phyloP scores from a whole-genome alignment of 768 basidiomycete species.

The Tubosaeta brunneosetosa region DNA sequence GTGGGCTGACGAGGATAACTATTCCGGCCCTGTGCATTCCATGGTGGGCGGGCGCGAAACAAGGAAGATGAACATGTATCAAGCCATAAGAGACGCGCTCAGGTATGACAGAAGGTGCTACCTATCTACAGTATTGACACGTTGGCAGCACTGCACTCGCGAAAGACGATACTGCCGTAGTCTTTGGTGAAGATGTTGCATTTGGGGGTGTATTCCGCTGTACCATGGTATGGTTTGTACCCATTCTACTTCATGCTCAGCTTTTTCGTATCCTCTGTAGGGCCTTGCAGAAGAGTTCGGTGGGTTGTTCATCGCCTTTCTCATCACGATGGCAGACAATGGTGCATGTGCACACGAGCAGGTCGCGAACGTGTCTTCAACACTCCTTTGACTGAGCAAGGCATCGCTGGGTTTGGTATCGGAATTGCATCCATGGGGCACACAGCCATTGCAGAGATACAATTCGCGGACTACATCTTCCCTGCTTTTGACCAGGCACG shows the following conservation, averaged over 20 bases:
- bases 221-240: constrained; percentile 62
- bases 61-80: constrained; percentile 93
- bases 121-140: constrained; percentile 5
- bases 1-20: constrained; percentile 62
- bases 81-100: constrained; percentile 88
- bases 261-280: constrained; percentile 32
- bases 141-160: constrained; percentile 66
- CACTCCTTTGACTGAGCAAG: constrained; percentile 89
- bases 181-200: constrained; percentile 89
- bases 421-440: constrained; percentile 91
- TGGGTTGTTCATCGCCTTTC: constrained; percentile 29
- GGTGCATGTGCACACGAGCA: constrained; percentile 26
- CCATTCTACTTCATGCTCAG: neutral
- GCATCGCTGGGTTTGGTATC: constrained; percentile 92
- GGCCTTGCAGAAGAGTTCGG: constrained; percentile 93
- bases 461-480: constrained; percentile 87
- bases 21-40: constrained; percentile 34
- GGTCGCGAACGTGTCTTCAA: constrained; percentile 93
- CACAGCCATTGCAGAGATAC: constrained; percentile 91
- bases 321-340: neutral
- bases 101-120: constrained; percentile 41
- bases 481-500: constrained; percentile 91
- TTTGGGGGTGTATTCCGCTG: constrained; percentile 95
- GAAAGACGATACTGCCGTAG: constrained; percentile 82
- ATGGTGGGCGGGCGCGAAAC: constrained; percentile 77